Base-by-base conservation (phyloP, 2,329 filamentous ascomycete genomes). In the Aspergillus sp. region DNA sequence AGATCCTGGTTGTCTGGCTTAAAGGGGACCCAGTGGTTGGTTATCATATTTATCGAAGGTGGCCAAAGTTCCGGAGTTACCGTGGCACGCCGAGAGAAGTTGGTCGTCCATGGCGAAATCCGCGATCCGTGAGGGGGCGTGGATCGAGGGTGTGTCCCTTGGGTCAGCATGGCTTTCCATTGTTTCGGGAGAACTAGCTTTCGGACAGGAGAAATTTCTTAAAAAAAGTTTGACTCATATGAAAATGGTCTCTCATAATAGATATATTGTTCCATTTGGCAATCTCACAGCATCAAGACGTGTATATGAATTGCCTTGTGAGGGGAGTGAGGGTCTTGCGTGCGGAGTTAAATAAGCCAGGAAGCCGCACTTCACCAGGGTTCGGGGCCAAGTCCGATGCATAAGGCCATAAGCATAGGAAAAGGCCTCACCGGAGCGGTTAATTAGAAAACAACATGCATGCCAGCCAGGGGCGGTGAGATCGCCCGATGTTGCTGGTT, bases 391-490 rank as follows among this genome's bases (percentile, higher is more conserved):
- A 55, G 10, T 55, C 53, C 53, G 41, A 55, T 36, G 32, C 32
- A 36, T 36, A 19, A 32, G 53, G 41, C 17, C 47, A 50, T 50
- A n/a, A 55, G 39, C 52, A 23, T 30, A 38, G 4, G 39, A 55
- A 55, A 55, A 55, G 25, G 39, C 53, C 53, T 55, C 53, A 55
- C 43, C 53, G 39, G 53, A 6, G 38, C 53, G 53, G 53, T 36
- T 55, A 55, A 55, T 55, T 55, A 47, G 39, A 47, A 47, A 55
- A 47, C 53, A 47, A 13, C 41, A 32, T 45, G 25, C 43, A 47
- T 15, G 25, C 53, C 51, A 58, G 59, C 53, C 51, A 58, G 59
- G 39, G 56, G 59, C 59, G 59, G 59, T 61, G 59, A 56, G 23
- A 39, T 38, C 39, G 17, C 39, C 53, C 43, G 39, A 47, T 55